Percentiles rank a stretch among this genome's conserved stretches.
These are phyloP conservation scores for Hordeum marinum DNA, from an alignment of 176 grass and related monocot genomes.

Conservation along the genomic window DNA sequence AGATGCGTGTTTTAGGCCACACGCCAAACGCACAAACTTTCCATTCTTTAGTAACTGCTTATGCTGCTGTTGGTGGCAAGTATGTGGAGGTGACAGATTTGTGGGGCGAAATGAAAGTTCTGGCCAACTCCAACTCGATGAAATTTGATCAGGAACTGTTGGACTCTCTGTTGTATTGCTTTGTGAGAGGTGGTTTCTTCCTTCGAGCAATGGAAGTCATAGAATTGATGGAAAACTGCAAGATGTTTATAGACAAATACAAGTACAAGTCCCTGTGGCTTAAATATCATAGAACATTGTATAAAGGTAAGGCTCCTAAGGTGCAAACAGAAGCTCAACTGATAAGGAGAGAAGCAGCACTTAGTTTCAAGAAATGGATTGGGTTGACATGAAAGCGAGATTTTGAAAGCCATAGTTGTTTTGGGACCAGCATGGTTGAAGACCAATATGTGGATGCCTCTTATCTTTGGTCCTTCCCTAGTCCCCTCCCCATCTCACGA, in stretches of 20 bases:
- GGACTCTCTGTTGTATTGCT: conserved; percentile 90
- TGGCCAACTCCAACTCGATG: conserved; percentile 54
- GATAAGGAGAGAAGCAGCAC: conserved; percentile 79
- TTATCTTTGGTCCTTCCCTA: not conserved
- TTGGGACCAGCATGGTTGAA: not conserved
- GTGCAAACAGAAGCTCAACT: conserved; percentile 84
- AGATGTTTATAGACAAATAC: conserved; percentile 92
- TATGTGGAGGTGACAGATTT: conserved; percentile 81
- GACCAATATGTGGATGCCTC: not conserved
- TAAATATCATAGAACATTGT: conserved; percentile 83
- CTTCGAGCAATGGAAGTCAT: conserved; percentile 90
- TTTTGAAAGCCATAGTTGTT: not conserved
- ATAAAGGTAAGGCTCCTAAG: conserved; percentile 74
- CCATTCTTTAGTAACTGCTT: conserved; percentile 73
- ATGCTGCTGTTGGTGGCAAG: conserved; percentile 83
- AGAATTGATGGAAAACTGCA: conserved; percentile 72
- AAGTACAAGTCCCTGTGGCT: conserved; percentile 93
- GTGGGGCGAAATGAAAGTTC: conserved; percentile 94
- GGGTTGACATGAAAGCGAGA: conserved; percentile 48
- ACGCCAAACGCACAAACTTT: conserved; percentile 71
- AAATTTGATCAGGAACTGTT: conserved; percentile 84
- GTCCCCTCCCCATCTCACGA: not conserved
- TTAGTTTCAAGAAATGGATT: conserved; percentile 86
- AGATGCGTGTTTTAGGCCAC: conserved; percentile 73
- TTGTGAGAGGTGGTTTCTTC: conserved; percentile 92